Base-by-base conservation (phyloP, 495 filamentous ascomycete species). In the Podospora conica region DNA sequence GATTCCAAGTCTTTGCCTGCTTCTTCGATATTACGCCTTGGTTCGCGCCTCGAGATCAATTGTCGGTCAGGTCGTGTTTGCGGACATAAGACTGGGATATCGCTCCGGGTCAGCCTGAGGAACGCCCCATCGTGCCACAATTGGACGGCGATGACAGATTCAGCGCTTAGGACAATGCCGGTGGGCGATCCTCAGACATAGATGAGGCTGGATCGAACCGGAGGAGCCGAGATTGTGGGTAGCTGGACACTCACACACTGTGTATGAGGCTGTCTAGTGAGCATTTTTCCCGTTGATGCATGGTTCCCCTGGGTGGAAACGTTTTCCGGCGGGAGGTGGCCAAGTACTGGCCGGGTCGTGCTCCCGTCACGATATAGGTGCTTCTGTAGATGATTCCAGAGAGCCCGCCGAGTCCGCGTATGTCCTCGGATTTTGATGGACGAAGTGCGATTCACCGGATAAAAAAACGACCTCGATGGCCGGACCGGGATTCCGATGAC, bases 101-200 rank as follows among this genome's bases (percentile, higher is more conserved):
- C 40, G 40, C 40, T 48, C 40, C 40, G 6, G 40, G 40, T n/a
- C 40, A 48, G 40, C 40, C 18, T 48, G 40, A 48, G 15, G 15
- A 31, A 15, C 21, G 59, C 59, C 29, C 23, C 33, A 15, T 40
- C 22, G 20, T 4, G 27, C 20, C 23, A 57, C 65, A 22, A 71
- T 67, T 69, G 62, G 67, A 64, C n/a, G 55, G 40, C 23, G 23
- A 24, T 53, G 7, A 56, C 60, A 61, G 24, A 20, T 31, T n/a
- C 27, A 25, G 58, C n/a, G 58, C 12, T 24, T 58, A 58, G 58
- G 61, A 58, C 31, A 11, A 48, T 48, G 40, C 40, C 15, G 40
- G 15, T 23, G 58, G 61, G 24, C 18, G 56, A 64, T 68, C 66
- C 21, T 23, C 23, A 40, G 22, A 33, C 48, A 29, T 25, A 8